These are phyloP conservation scores for Agaricus subrufescens DNA, from an alignment of 768 basidiomycete species.

Conservation along the genomic window DNA sequence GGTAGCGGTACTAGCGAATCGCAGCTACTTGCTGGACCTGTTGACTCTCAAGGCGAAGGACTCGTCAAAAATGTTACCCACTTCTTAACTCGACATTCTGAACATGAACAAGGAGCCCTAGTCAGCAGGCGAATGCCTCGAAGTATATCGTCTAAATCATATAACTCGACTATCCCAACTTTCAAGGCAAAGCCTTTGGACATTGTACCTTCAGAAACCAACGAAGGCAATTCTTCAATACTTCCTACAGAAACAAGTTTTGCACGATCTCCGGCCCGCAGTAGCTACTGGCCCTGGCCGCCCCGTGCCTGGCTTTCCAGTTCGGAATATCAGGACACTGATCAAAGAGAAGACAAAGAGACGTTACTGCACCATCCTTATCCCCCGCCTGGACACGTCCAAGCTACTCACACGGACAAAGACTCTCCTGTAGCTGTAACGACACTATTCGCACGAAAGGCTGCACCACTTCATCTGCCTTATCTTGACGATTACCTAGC, in stretches of 20 bases:
- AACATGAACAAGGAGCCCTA: neutral
- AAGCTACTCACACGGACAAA: neutral
- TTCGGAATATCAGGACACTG: constrained; percentile 3
- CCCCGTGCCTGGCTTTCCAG: constrained; percentile 1
- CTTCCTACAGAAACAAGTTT: neutral
- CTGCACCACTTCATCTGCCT: constrained; percentile 56
- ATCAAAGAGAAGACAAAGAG: constrained; percentile 13
- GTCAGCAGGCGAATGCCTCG: neutral
- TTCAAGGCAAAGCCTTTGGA: neutral
- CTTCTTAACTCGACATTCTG: constrained; percentile 16
- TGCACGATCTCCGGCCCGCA: neutral
- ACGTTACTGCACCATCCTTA: constrained; percentile 16
- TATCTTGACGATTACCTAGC: constrained; percentile 57
- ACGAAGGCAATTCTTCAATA: neutral
- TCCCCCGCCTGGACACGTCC: constrained; percentile 13
- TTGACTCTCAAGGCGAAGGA: neutral
- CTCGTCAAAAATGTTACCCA: constrained; percentile 19
- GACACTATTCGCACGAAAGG: constrained; percentile 52
- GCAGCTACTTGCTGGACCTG: neutral
- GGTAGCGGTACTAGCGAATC: neutral
- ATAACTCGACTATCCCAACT: neutral
- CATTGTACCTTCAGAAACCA: neutral
- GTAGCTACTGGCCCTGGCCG: neutral
- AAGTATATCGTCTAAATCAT: neutral
- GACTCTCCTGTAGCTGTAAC: constrained; percentile 53